phyloP scores from a whole-genome alignment of 2,329 filamentous ascomycete species.

The Cylindrodendrum hubeiense region DNA sequence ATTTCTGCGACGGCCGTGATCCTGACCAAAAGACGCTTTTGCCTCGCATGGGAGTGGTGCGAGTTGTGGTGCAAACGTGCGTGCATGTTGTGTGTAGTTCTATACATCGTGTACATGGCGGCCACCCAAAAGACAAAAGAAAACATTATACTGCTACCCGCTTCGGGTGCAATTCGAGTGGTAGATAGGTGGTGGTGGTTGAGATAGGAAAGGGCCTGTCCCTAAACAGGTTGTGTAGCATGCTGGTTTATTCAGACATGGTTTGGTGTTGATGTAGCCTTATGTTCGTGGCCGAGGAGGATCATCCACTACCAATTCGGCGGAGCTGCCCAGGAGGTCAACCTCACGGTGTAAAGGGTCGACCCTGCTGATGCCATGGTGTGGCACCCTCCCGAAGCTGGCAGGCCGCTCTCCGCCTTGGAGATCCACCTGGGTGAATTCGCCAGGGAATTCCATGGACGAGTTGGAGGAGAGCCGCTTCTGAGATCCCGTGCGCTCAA shows the following conservation, averaged over 20 bases:
- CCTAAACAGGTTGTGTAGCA: slow-evolving; percentile 1
- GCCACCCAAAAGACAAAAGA: slow-evolving; percentile 22
- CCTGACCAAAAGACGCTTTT: slow-evolving; percentile 23
- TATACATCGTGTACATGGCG: slow-evolving; percentile 42
- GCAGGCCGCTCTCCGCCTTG: slow-evolving; percentile 60
- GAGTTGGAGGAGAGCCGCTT: slow-evolving; percentile 64
- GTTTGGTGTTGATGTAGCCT: slow-evolving; percentile 8
- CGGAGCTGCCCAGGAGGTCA: slow-evolving; percentile 65
- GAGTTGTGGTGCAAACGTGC: slow-evolving; percentile 19
- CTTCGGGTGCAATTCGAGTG: slow-evolving; percentile 4
- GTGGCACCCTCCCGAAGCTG: slow-evolving; percentile 68
- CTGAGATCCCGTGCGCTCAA: slow-evolving; percentile 67
- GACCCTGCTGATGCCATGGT: slow-evolving; percentile 68
- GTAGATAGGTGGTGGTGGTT: not conserved
- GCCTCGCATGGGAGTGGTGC: slow-evolving; percentile 20
- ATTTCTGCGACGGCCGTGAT: slow-evolving; percentile 24
- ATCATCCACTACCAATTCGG: slow-evolving; percentile 69
- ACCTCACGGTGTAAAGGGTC: slow-evolving; percentile 60
- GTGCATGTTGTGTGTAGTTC: slow-evolving; percentile 30
- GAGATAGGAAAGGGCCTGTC: slow-evolving; percentile 1
- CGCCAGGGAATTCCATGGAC: slow-evolving; percentile 61
- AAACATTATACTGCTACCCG: slow-evolving; percentile 34
- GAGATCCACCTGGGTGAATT: slow-evolving; percentile 58
- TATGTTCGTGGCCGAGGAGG: slow-evolving; percentile 41
- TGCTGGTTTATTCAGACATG: not conserved